Percentiles rank a stretch among this genome's conserved stretches.
phyloP scores from a whole-genome alignment of 805 yeast genomes.

The Yarrowia osloensis region DNA sequence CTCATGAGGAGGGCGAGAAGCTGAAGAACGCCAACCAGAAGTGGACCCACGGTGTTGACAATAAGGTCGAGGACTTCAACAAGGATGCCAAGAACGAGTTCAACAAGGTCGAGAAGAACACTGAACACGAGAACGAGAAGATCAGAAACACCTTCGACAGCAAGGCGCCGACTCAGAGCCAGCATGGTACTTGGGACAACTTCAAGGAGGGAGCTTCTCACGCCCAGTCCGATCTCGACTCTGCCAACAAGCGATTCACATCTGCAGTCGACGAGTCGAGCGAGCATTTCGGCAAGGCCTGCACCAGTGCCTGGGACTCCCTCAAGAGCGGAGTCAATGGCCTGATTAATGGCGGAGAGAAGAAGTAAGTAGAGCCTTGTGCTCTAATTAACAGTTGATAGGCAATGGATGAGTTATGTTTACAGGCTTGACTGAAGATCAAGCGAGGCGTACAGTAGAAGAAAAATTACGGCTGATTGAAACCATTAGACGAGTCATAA shows the following conservation, averaged over 20 bases:
- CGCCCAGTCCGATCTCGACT: background rate
- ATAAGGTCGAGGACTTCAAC: constrained; percentile 6
- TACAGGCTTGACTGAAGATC: too few relatives aligned
- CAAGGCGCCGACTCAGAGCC: background rate
- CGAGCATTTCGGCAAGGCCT: constrained; percentile 8
- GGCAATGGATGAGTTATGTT: too few relatives aligned
- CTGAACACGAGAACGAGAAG: background rate
- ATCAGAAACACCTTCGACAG: background rate
- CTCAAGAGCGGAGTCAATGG: constrained; percentile 13
- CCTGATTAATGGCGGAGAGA: background rate
- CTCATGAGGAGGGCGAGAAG: background rate
- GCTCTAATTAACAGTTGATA: too few relatives aligned
- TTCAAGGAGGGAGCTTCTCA: constrained; percentile 12
- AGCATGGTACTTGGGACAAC: constrained; percentile 10
- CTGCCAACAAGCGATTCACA: constrained; percentile 15
- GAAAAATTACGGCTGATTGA: too few relatives aligned
- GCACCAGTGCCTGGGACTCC: constrained; percentile 2
- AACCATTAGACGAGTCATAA: too few relatives aligned
- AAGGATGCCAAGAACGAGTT: constrained; percentile 8
- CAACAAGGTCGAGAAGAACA: background rate
- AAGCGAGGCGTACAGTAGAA: too few relatives aligned
- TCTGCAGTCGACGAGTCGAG: background rate
- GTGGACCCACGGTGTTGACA: constrained; percentile 9
- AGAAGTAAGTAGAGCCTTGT: too few relatives aligned
- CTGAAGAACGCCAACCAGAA: constrained; percentile 3